Base-by-base conservation (phyloP, 2,329 filamentous ascomycete genomes). In the Lanzia echinophila region DNA sequence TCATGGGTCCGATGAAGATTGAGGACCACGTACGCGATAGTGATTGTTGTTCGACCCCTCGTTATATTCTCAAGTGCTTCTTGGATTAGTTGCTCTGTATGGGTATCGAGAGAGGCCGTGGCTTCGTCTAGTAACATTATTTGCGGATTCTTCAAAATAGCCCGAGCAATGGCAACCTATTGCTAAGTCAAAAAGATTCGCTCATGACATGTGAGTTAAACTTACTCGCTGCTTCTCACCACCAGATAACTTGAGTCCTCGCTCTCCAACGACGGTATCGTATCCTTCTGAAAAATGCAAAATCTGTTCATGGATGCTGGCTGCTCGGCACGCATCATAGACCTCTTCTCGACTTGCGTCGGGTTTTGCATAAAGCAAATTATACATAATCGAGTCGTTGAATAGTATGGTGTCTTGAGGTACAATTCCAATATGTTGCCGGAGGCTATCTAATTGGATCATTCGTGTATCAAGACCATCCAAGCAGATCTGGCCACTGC, bases 381-480 rank as follows among this genome's bases (percentile, higher is more conserved):
- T 96, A 73, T 95, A 95, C 88, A 95, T 91, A 60, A 96, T 73
- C 1, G 87, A 86, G 68, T 95, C 90, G 68, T 95, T 95, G 78
- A 96, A 96, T 46, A 96, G 76, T 6, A 95, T 87, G 5, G 91
- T 96, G 65, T 97, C 92, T 69, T 97, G 92, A 0, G 92, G 92
- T 3, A 97, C 92, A 42, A 97, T 91, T 17, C 92, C 92, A 65
- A 97, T 96, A 67, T 90, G 86, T 5, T 43, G 3, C 5, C 47
- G 11, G 13, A 46, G 74, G 71, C 72, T 74, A 47, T 70, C 70
- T 11, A 56, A 20, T 19, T 44, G 60, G 12, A 63, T 31, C 22
- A 60, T 53, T 3, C 54, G 51, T 8, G 60, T 48, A 51, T 58
- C 52, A 20, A 53, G 47, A 1, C 53, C 56, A 31, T 59, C 61